Evolutionary conservation across 495 filamentous ascomycete genomes (phyloP), one percentile per base, ranked within the genome.

Genomic region (Viridothelium virens): DNA sequence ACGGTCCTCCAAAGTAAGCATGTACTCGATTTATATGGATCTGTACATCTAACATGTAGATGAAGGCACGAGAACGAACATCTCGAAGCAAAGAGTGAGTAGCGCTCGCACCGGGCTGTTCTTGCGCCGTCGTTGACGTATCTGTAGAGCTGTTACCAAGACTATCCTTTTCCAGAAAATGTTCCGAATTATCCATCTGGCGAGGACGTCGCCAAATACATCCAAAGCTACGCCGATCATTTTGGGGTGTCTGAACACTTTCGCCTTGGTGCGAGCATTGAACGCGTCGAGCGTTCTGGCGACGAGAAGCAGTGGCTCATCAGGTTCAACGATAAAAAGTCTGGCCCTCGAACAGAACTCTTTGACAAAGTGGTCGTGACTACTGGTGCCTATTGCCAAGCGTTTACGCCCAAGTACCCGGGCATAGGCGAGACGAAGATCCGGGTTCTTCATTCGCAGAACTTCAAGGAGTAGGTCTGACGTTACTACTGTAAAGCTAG

Each of bases 241-340:
- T 53, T 53, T 18, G 16, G 16, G 48, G 48, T 53, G 48, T 53
- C 48, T 53, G 48, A 53, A 18, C 48, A 53, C 48, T 53, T 53
- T 53, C 48, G 48, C 48, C 48, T 53, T 53, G 48, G 48, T 18
- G 2, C 25, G 48, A 53, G 48, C 48, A 18, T 53, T 2, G 48
- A 53, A 53, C 48, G 48, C 48, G n/a, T 53, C n/a, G 48, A 53
- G 48, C 48, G 48, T 53, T 53, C 48, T 53, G 48, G 48, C 48
- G 48, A 53, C 48, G 48, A 18, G 1, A 53, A 53, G 48, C 48
- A 53, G 48, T 53, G 48, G 48, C 48, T 53, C 2, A 53, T 53
- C 48, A 11, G 1, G 1, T 53, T 53, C 1, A 53, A 53, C 5
- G 48, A 53, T 53, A 53, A 53, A 53, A 53, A 53, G 2, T 53